Base-by-base conservation (phyloP, 202 grass and related monocot species). In the Schoenoplectus triqueter region DNA sequence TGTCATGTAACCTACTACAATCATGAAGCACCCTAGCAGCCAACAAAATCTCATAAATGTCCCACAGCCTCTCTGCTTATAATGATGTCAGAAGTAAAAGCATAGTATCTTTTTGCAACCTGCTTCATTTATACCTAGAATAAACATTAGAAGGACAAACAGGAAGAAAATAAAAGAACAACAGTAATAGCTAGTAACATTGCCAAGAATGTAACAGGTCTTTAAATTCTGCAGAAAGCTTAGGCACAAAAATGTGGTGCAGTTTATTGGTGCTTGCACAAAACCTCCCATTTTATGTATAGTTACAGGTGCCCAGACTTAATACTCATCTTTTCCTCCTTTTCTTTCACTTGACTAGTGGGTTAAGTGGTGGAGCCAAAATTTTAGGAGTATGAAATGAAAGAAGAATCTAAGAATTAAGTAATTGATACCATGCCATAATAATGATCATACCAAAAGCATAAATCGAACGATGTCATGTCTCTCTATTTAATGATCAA, bases 191-290 rank as follows among this genome's bases (percentile, higher is more conserved):
- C 10, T 51, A 73, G 7, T 17, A 20, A 20, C 47, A 20, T 19
- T 11, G 31, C 31, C 31, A 31, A 48, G 11, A 74, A 1, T 0
- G 52, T 74, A 22, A 74, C 71, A 52, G 21, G 11, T 54, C 71
- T 81, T 67, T 69, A 54, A 76, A 86, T 46, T 87, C 85, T 17
- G 52, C 91, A 97, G 94, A 85, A 97, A 97, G 88, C 89, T 97
- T 49, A 89, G 94, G 73, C 94, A 97, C 85, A 97, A 90, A 88
- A 97, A 96, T 84, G 93, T 96, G 76, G 93, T 96, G 51, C 93
- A 95, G 72, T 95, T 95, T 80, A 95, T 95, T 78, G 94, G 94
- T 88, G 94, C 94, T 77, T 93, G 91, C 86, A 97, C 91, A 11
- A 92, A 81, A 93, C 86, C 91, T 86, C 94, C 91, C 78, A 83